Conservation (phyloP, 2,329 filamentous ascomycete species). For the Colletotrichum sp. region DNA sequence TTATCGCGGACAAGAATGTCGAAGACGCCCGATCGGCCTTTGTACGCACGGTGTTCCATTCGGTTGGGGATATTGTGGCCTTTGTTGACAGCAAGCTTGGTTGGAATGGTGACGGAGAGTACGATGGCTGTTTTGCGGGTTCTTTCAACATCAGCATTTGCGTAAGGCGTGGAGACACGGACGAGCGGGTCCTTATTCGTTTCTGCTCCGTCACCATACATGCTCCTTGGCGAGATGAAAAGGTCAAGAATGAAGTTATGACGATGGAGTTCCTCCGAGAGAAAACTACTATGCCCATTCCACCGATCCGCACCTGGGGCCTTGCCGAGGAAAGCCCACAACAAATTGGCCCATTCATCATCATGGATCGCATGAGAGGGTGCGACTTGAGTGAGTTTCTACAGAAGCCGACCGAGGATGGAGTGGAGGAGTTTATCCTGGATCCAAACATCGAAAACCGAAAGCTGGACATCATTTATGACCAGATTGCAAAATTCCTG, state of each 20-base stretch:
- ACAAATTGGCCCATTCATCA: conserved; percentile 35
- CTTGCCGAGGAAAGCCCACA: conserved; percentile 31
- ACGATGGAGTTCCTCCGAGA: conserved; percentile 31
- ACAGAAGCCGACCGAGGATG: conserved; percentile 26
- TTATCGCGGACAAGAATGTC: background rate
- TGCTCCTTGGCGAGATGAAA: conserved; percentile 30
- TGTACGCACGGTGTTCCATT: background rate
- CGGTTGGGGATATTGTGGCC: background rate
- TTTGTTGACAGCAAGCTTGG: conserved; percentile 25
- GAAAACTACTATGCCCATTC: conserved; percentile 35
- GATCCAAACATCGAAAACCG: conserved; percentile 25
- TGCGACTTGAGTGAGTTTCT: conserved; percentile 25
- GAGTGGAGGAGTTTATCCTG: conserved; percentile 24
- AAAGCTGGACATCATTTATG: conserved; percentile 25
- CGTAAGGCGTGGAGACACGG: conserved; percentile 24
- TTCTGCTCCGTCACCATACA: conserved; percentile 29
- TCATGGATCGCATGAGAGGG: conserved; percentile 36
- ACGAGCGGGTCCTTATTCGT: conserved; percentile 28
- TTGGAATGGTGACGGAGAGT: conserved; percentile 21
- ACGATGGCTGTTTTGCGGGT: conserved; percentile 28
- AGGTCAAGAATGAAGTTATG: conserved; percentile 32
- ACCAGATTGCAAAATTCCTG: conserved; percentile 28
- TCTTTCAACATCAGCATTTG: conserved; percentile 33
- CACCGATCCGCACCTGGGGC: conserved; percentile 29
- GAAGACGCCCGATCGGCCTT: background rate